These are phyloP conservation scores for Castanospermum australe DNA, from an alignment of 306 rosid genomes.

Conservation along the genomic window DNA sequence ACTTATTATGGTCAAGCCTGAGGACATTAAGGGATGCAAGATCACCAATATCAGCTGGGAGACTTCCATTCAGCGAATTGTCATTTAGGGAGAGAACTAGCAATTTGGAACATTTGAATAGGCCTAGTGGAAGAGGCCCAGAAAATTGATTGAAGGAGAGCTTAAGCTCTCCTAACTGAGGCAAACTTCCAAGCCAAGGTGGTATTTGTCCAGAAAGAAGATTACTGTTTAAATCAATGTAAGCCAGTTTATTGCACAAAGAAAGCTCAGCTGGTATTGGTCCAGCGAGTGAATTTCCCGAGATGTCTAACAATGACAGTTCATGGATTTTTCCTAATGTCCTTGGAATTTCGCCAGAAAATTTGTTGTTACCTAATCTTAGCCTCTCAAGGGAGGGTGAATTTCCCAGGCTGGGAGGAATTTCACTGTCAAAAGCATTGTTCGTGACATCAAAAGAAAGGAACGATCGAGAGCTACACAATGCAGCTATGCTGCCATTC, in stretches of 20 bases:
- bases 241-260: constrained; percentile 64
- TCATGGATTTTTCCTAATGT: constrained; percentile 60
- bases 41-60: constrained; percentile 64
- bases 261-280: constrained; percentile 78
- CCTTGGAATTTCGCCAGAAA: constrained; percentile 76
- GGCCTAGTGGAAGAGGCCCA: constrained; percentile 63
- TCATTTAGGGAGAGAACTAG: constrained; percentile 65
- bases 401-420: constrained; percentile 70
- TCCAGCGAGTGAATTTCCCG: constrained; percentile 76
- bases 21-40: constrained; percentile 67
- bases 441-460: constrained; percentile 81
- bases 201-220: constrained; percentile 68
- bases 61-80: constrained; percentile 72
- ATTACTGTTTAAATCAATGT: constrained; percentile 67
- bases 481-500: constrained; percentile 71
- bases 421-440: constrained; percentile 66
- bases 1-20: constrained; percentile 59
- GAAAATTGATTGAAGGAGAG: constrained; percentile 68
- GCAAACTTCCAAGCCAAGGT: constrained; percentile 76
- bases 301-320: constrained; percentile 69
- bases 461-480: constrained; percentile 62
- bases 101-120: constrained; percentile 73
- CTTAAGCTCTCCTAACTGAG: constrained; percentile 75
- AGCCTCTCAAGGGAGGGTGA: constrained; percentile 74
- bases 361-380: constrained; percentile 69